A percentile compares a stretch with the other conserved stretches of the same genome.
phyloP scores from a whole-genome alignment of 371 early-diverging fungal genomes.

The Syncephalastrum racemosum region DNA sequence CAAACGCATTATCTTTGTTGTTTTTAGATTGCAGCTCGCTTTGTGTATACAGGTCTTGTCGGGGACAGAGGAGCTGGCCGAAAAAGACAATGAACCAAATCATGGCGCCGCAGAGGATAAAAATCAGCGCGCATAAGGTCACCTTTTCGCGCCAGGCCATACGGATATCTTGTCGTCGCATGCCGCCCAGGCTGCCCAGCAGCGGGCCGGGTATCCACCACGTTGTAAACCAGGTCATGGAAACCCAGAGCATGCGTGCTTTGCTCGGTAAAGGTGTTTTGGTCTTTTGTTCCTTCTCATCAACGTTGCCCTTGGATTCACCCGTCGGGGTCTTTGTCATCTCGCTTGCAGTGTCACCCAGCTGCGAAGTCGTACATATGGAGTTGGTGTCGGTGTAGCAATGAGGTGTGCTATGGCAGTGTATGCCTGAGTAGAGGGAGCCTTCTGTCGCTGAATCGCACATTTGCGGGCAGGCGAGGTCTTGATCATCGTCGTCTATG shows the following conservation, averaged over 20 bases:
- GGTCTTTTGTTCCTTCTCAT: constrained; percentile 8
- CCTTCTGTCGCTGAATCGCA: constrained; percentile 15
- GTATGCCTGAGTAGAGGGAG: constrained; percentile 43
- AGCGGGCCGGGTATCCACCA: constrained; percentile 77
- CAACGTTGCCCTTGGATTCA: background rate
- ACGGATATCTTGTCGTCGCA: constrained; percentile 73
- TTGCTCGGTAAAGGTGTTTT: constrained; percentile 23
- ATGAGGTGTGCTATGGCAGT: constrained; percentile 7
- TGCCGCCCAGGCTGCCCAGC: constrained; percentile 53
- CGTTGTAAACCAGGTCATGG: constrained; percentile 73
- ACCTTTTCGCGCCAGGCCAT: constrained; percentile 95
- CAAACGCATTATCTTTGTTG: constrained; percentile 48
- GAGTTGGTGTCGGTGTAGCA: constrained; percentile 31
- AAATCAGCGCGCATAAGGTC: constrained; percentile 79
- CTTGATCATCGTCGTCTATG: constrained; percentile 17
- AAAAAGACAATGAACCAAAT: constrained; percentile 86
- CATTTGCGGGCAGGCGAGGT: background rate
- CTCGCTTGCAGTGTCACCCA: constrained; percentile 15
- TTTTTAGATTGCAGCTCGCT: constrained; percentile 49
- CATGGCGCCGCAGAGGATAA: constrained; percentile 68
- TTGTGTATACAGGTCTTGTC: constrained; percentile 65
- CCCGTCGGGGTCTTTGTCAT: constrained; percentile 9
- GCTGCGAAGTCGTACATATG: constrained; percentile 22
- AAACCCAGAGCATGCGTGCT: constrained; percentile 71
- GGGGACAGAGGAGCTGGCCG: constrained; percentile 85